Percentiles rank a stretch among this genome's conserved stretches.
These are phyloP conservation scores for Pholiota microspora DNA, from an alignment of 768 basidiomycete species.

Conservation along the genomic window DNA sequence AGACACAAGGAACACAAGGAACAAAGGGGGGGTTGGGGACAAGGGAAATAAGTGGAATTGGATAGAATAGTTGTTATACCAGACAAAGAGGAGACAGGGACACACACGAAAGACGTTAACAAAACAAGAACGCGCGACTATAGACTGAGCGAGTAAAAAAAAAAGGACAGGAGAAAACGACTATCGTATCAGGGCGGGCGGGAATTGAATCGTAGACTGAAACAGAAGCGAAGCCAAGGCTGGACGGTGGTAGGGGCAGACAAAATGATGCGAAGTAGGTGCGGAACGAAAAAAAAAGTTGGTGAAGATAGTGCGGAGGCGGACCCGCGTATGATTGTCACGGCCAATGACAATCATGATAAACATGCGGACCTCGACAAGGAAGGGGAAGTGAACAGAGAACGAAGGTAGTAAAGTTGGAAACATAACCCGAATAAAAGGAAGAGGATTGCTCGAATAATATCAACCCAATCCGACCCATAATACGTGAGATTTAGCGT, in stretches of 20 bases:
- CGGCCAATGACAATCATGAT: neutral
- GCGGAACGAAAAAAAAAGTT: neutral
- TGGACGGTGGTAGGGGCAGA: constrained; percentile 1
- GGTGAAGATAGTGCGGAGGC: neutral
- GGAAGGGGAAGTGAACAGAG: constrained; percentile 4
- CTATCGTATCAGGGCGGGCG: constrained; percentile 7
- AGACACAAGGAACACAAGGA: neutral
- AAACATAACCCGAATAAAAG: constrained; percentile 7
- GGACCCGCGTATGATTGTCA: neutral
- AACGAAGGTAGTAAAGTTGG: constrained; percentile 3
- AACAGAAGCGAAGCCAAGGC: constrained; percentile 8
- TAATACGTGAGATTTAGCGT: constrained; percentile 31
- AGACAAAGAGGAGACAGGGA: constrained; percentile 4
- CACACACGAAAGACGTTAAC: constrained; percentile 11
- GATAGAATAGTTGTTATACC: constrained; percentile 6
- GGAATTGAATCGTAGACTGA: constrained; percentile 8
- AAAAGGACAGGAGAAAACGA: constrained; percentile 11
- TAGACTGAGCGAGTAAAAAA: constrained; percentile 13
- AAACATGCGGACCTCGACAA: neutral
- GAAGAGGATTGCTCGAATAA: constrained; percentile 6
- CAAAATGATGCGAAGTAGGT: neutral
- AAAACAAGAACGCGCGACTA: constrained; percentile 21
- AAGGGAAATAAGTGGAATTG: neutral
- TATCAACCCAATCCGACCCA: constrained; percentile 25
- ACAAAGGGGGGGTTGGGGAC: too few relatives aligned